Evolutionary conservation across 1,139 yeast genomes (phyloP).

Genomic region (Pichia inconspicua): DNA sequence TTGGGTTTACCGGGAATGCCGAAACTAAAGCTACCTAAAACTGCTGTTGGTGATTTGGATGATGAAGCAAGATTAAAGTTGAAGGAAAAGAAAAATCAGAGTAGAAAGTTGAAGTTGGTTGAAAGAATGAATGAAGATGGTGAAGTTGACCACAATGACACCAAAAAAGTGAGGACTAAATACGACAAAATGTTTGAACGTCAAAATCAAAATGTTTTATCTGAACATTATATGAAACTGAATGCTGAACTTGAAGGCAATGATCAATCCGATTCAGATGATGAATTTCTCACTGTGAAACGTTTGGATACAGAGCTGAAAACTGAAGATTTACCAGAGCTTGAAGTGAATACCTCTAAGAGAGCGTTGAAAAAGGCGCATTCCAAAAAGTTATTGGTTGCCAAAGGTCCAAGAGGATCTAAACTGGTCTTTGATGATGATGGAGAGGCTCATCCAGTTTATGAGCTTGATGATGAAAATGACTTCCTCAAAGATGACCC

Average conservation of each 20-base stretch:
- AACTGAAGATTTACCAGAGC: constrained; percentile 59
- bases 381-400: constrained; percentile 72
- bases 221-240: constrained; percentile 78
- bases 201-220: constrained; percentile 83
- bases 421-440: constrained; percentile 89
- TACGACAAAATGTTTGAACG: constrained; percentile 96
- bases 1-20: constrained; percentile 97
- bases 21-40: constrained; percentile 59
- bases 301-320: constrained; percentile 63
- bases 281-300: constrained; percentile 74
- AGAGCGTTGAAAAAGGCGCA: constrained; percentile 83
- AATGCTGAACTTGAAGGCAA: constrained; percentile 37
- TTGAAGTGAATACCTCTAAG: constrained; percentile 62
- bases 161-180: constrained; percentile 64
- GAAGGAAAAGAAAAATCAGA: constrained; percentile 74
- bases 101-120: constrained; percentile 57
- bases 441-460: constrained; percentile 82
- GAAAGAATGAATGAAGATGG: constrained; percentile 62
- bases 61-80: constrained; percentile 34
- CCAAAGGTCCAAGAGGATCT: constrained; percentile 51
- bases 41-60: constrained; percentile 24
- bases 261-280: constrained; percentile 42
- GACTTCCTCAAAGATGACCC: constrained; percentile 76
- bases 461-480: constrained; percentile 85
- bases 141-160: constrained; percentile 35